phyloP scores from a whole-genome alignment of 129 eudicot species.

The Lonicera japonica region DNA sequence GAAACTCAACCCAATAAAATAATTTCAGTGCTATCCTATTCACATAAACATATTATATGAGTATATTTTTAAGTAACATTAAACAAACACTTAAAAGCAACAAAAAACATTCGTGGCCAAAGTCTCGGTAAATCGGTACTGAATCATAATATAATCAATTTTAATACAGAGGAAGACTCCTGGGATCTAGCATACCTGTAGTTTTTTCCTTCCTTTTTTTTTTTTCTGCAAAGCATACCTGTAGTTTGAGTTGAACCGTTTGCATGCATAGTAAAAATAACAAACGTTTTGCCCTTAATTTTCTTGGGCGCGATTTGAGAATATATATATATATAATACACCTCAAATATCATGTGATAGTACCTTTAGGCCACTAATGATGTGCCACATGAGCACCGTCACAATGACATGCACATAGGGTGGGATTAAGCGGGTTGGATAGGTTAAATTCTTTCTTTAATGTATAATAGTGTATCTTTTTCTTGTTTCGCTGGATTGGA shows the following conservation, averaged over 20 bases:
- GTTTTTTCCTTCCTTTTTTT: too few relatives aligned
- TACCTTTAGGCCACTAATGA: too few relatives aligned
- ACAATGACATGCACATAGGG: too few relatives aligned
- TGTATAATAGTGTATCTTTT: too few relatives aligned
- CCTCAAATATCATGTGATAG: too few relatives aligned
- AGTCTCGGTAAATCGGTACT: neutral
- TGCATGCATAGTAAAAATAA: slow-evolving; percentile 4
- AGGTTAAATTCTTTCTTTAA: too few relatives aligned
- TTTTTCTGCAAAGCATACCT: too few relatives aligned
- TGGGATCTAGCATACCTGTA: slow-evolving; percentile 2
- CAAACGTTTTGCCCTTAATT: slow-evolving; percentile 2
- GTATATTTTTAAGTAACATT: neutral
- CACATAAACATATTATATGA: neutral
- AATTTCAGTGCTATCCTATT: neutral
- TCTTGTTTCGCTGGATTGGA: too few relatives aligned
- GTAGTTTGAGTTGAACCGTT: neutral
- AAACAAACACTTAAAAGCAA: neutral
- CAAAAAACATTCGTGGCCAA: slow-evolving; percentile 7
- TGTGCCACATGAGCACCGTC: too few relatives aligned
- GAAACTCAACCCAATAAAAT: neutral
- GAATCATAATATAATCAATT: neutral
- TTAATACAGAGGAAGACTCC: neutral
- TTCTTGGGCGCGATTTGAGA: too few relatives aligned
- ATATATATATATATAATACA: too few relatives aligned
- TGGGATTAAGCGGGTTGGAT: too few relatives aligned